Conservation (phyloP, 805 yeast species). For the Myxozyma vanderwaltii region DNA sequence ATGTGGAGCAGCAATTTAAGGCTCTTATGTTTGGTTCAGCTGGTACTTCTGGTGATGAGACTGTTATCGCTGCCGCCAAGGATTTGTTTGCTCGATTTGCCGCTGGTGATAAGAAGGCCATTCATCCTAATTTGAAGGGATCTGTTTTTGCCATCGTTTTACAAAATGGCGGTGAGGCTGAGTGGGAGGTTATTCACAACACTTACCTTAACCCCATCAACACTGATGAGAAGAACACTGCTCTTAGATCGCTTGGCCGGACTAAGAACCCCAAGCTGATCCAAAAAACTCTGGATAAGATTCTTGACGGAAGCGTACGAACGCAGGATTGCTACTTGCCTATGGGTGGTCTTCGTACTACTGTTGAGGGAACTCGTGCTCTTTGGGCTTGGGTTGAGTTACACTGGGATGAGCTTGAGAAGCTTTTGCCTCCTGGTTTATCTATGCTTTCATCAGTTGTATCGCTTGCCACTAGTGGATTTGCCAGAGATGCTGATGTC, state of each 20-base stretch:
- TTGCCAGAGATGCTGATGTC: slow-evolving; percentile 53
- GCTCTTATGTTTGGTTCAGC: slow-evolving; percentile 52
- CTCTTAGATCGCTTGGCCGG: slow-evolving; percentile 68
- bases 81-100: slow-evolving; percentile 55
- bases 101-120: slow-evolving; percentile 65
- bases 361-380: slow-evolving; percentile 64
- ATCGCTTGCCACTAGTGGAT: slow-evolving; percentile 59
- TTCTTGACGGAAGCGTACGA: slow-evolving; percentile 62
- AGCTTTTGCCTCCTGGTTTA: slow-evolving; percentile 76
- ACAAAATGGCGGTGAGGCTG: slow-evolving; percentile 59
- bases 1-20: slow-evolving; percentile 67
- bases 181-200: slow-evolving; percentile 62
- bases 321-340: slow-evolving; percentile 76
- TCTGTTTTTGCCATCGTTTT: slow-evolving; percentile 70
- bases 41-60: slow-evolving; percentile 41
- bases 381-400: slow-evolving; percentile 69
- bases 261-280: slow-evolving; percentile 57
- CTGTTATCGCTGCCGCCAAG: slow-evolving; percentile 42
- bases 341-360: slow-evolving; percentile 68
- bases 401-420: slow-evolving; percentile 71
- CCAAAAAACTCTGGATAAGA: slow-evolving; percentile 56
- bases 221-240: slow-evolving; percentile 68
- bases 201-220: slow-evolving; percentile 63
- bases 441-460: slow-evolving; percentile 80
- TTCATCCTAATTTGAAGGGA: slow-evolving; percentile 73